phyloP scores from a whole-genome alignment of 495 filamentous ascomycete genomes.

The Neurospora cerealis region DNA sequence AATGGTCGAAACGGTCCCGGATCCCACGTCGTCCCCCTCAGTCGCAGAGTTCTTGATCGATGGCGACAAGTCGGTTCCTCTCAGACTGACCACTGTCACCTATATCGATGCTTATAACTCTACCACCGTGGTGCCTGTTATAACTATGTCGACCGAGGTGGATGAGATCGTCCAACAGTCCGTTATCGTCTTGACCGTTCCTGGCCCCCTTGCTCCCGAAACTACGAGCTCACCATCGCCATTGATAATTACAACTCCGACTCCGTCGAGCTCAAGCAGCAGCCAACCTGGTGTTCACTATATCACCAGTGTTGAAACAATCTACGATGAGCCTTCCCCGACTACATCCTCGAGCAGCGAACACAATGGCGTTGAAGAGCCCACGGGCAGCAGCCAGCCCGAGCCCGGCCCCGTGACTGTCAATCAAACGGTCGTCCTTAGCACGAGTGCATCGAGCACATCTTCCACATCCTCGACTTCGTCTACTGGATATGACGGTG shows the following conservation, averaged over 20 bases:
- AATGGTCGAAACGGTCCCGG: not conserved
- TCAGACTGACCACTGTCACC: not conserved
- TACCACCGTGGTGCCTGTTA: not conserved
- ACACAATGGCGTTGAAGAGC: not conserved
- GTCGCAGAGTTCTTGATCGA: not conserved
- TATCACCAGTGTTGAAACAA: too few relatives aligned
- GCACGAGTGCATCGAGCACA: not conserved
- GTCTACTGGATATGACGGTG: not conserved
- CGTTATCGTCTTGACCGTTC: not conserved
- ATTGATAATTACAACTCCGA: too few relatives aligned
- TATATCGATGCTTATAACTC: not conserved
- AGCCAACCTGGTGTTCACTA: not conserved
- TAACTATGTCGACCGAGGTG: not conserved
- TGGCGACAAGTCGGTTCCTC: not conserved
- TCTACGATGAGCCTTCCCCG: not conserved
- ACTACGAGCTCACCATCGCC: not conserved
- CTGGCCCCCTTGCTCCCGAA: not conserved
- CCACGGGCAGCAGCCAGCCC: not conserved
- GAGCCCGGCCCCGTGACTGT: not conserved
- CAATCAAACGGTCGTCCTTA: not conserved
- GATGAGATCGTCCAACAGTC: not conserved
- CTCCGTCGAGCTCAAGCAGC: not conserved
- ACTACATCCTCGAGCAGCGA: not conserved
- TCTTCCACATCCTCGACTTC: not conserved
- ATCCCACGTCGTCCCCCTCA: not conserved